Evolutionary conservation across 139 green algal species (phyloP).

Genomic region (Tetradesmus obliquus): DNA sequence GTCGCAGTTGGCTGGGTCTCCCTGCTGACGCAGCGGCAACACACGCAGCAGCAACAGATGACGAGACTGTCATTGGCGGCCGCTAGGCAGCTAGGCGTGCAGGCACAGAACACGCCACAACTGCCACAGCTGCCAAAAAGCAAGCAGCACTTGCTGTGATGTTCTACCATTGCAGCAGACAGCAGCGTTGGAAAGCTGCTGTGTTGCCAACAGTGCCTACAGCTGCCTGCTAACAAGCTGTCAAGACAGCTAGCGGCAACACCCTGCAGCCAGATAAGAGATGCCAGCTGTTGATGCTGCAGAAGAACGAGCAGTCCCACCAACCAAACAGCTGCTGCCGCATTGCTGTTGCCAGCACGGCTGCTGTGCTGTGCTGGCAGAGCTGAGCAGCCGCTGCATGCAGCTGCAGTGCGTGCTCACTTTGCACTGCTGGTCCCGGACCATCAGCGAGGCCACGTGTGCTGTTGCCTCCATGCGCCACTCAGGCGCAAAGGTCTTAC

Average conservation of each 20-base stretch:
- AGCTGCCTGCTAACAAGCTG: background rate
- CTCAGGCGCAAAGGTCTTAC: conserved; percentile 42
- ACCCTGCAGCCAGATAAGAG: background rate
- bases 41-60: background rate
- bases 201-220: background rate
- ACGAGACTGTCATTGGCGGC: no score
- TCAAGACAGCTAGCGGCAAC: background rate
- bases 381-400: background rate
- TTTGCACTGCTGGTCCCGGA: conserved; percentile 45
- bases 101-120: background rate
- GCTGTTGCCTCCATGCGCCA: conserved; percentile 49
- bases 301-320: no score
- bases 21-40: background rate
- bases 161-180: background rate
- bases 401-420: conserved; percentile 2
- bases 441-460: conserved; percentile 40
- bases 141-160: background rate
- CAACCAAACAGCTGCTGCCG: background rate
- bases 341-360: background rate
- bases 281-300: background rate
- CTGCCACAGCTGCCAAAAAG: background rate
- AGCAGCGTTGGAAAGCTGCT: background rate
- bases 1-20: conserved; percentile 34
- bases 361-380: background rate
- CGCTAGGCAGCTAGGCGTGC: no score